phyloP scores from a whole-genome alignment of 768 basidiomycete genomes.

The Pisolithus albus region DNA sequence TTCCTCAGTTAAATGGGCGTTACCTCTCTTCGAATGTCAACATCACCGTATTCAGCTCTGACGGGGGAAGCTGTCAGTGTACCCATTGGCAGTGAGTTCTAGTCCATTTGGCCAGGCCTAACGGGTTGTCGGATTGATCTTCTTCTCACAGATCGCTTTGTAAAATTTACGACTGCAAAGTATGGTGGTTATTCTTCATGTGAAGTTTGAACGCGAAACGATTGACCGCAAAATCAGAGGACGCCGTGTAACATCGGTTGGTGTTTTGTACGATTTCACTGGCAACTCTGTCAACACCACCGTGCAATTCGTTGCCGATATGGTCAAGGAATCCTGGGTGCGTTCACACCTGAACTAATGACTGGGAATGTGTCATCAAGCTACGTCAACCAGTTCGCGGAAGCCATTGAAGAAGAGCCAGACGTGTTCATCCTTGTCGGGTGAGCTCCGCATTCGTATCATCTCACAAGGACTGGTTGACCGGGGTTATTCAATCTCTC shows the following conservation, averaged over 20 bases:
- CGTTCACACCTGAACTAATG: slow-evolving; percentile 3
- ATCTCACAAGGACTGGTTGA: background rate
- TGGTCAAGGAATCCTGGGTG: slow-evolving; percentile 80
- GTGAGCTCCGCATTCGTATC: slow-evolving; percentile 28
- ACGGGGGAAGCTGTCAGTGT: slow-evolving; percentile 32
- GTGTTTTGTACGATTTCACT: slow-evolving; percentile 72
- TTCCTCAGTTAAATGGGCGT: slow-evolving; percentile 55
- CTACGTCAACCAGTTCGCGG: slow-evolving; percentile 47
- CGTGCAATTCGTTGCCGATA: slow-evolving; percentile 62
- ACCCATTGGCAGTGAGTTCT: slow-evolving; percentile 38
- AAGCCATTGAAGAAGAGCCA: slow-evolving; percentile 74
- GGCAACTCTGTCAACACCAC: slow-evolving; percentile 66
- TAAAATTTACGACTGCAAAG: slow-evolving; percentile 71
- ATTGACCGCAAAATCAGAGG: slow-evolving; percentile 35
- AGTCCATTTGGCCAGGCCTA: background rate
- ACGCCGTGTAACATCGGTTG: slow-evolving; percentile 69
- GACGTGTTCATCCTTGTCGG: slow-evolving; percentile 75
- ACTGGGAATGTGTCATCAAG: background rate
- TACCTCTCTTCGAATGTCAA: slow-evolving; percentile 85
- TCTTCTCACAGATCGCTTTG: slow-evolving; percentile 43
- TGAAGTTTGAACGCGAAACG: background rate
- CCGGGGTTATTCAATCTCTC: background rate
- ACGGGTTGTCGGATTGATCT: slow-evolving; percentile 24
- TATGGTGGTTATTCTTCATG: slow-evolving; percentile 26
- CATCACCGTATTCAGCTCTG: slow-evolving; percentile 55